Evolutionary conservation across 306 rosid species (phyloP).

Genomic region (Cucurbita pepo): DNA sequence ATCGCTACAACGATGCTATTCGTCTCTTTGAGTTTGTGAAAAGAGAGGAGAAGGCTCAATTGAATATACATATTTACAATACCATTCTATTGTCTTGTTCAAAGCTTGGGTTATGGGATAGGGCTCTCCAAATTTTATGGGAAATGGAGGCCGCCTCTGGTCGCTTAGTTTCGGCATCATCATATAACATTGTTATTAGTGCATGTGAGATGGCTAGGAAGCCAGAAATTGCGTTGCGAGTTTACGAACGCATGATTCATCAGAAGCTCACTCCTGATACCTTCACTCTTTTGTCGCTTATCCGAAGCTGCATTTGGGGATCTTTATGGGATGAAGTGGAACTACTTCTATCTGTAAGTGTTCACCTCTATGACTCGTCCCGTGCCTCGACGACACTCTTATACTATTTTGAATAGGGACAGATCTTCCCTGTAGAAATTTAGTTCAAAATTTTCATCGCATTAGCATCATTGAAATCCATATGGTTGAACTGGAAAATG

Average conservation of each 20-base stretch:
- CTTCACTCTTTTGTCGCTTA: conserved; percentile 46
- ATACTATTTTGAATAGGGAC: neutral
- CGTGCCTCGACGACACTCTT: too few species aligned
- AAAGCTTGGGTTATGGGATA: conserved; percentile 66
- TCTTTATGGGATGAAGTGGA: conserved; percentile 62
- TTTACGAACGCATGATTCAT: conserved; percentile 71
- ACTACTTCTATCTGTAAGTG: conserved; percentile 51
- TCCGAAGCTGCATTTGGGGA: conserved; percentile 64
- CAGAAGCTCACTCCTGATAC: conserved; percentile 49
- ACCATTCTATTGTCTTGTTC: conserved; percentile 59
- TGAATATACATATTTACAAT: conserved; percentile 52
- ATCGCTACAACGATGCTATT: conserved; percentile 38
- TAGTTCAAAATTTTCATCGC: neutral
- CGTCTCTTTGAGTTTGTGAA: conserved; percentile 48
- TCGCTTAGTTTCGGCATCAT: conserved; percentile 28
- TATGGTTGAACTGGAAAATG: neutral
- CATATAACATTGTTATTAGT: conserved; percentile 62
- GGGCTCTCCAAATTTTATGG: conserved; percentile 67
- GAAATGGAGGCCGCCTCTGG: conserved; percentile 59
- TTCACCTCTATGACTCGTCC: neutral
- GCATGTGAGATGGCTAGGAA: conserved; percentile 64
- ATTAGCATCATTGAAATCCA: neutral
- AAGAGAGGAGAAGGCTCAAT: conserved; percentile 11
- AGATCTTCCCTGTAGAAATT: neutral
- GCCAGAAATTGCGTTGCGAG: conserved; percentile 64